A percentile compares a stretch with the other conserved stretches of the same genome.
Evolutionary conservation across 1,284 basidiomycete species (phyloP).

Genomic region (Amylostereum areolatum): DNA sequence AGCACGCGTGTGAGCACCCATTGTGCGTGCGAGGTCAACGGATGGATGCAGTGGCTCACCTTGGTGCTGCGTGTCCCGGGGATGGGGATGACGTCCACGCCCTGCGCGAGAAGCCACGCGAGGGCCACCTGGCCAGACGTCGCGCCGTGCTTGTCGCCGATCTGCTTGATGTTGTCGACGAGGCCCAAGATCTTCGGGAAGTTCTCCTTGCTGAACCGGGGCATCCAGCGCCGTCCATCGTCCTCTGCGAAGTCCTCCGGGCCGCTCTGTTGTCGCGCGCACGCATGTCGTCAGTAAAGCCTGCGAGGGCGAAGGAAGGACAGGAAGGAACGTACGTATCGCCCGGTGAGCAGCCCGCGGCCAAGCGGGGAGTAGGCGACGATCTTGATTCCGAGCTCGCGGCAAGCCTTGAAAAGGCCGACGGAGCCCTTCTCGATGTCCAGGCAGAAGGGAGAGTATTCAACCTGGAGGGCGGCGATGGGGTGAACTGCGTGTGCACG

Average conservation of each 20-base stretch:
- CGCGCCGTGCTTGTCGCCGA: slow-evolving; percentile 40
- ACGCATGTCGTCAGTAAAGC: neutral
- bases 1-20: neutral
- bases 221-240: slow-evolving; percentile 9
- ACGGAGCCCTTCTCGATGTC: slow-evolving; percentile 45
- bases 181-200: slow-evolving; percentile 54
- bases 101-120: slow-evolving; percentile 57
- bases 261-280: slow-evolving; percentile 4
- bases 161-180: slow-evolving; percentile 35
- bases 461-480: slow-evolving; percentile 58
- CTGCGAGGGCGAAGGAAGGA: no score
- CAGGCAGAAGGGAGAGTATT: slow-evolving; percentile 57
- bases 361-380: slow-evolving; percentile 61
- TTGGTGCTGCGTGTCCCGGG: slow-evolving; percentile 43
- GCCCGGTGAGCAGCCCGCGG: slow-evolving; percentile 57
- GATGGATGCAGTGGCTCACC: slow-evolving; percentile 16
- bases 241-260: slow-evolving; percentile 12
- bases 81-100: slow-evolving; percentile 46
- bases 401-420: slow-evolving; percentile 39
- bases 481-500: slow-evolving; percentile 59
- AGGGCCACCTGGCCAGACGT: slow-evolving; percentile 52
- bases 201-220: slow-evolving; percentile 36
- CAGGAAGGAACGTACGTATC: slow-evolving; percentile 30
- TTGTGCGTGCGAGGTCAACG: neutral
- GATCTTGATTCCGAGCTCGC: slow-evolving; percentile 47